A percentile compares a stretch with the other conserved stretches of the same genome.
Evolutionary conservation across 192 early-diverging fungal genomes (phyloP).

Genomic region (Allomyces macrogynus): DNA sequence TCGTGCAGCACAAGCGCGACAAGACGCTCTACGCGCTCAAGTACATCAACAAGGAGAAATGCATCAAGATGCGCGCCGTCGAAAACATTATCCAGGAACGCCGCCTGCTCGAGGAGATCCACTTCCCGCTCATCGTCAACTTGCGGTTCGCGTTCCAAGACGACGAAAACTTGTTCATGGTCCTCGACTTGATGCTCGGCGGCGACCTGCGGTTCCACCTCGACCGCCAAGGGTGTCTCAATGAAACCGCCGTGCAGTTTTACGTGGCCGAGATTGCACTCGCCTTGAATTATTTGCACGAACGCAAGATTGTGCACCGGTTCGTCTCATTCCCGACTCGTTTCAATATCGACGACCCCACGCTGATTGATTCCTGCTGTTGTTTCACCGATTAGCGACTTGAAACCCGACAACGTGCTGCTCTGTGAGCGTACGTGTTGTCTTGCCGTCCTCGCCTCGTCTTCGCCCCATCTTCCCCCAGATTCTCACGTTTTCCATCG

Average conservation of each 20-base stretch:
- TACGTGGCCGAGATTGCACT: constrained; percentile 77
- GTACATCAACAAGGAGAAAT: constrained; percentile 69
- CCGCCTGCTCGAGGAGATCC: constrained; percentile 54
- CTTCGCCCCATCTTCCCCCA: too few relatives aligned
- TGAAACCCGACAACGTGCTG: constrained; percentile 85
- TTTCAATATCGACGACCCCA: too few relatives aligned
- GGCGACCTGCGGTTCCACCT: constrained; percentile 70
- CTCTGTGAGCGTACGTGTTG: constrained; percentile 23
- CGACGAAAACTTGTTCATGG: constrained; percentile 71
- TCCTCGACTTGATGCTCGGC: constrained; percentile 73
- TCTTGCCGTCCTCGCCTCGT: too few relatives aligned
- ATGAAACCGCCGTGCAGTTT: constrained; percentile 46
- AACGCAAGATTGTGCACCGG: constrained; percentile 62
- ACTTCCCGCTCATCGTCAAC: constrained; percentile 39
- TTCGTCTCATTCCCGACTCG: constrained; percentile 1
- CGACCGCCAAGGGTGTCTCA: constrained; percentile 43
- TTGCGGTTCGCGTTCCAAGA: constrained; percentile 79
- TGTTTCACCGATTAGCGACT: constrained; percentile 27
- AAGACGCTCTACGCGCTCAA: constrained; percentile 51
- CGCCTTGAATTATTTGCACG: constrained; percentile 66
- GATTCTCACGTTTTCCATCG: too few relatives aligned
- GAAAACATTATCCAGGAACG: constrained; percentile 65
- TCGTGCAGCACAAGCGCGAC: constrained; percentile 50
- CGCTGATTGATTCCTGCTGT: neutral
- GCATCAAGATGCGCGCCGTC: constrained; percentile 63